Conservation (phyloP, 1,284 basidiomycete genomes). For the Ceratobasidium sp. region DNA sequence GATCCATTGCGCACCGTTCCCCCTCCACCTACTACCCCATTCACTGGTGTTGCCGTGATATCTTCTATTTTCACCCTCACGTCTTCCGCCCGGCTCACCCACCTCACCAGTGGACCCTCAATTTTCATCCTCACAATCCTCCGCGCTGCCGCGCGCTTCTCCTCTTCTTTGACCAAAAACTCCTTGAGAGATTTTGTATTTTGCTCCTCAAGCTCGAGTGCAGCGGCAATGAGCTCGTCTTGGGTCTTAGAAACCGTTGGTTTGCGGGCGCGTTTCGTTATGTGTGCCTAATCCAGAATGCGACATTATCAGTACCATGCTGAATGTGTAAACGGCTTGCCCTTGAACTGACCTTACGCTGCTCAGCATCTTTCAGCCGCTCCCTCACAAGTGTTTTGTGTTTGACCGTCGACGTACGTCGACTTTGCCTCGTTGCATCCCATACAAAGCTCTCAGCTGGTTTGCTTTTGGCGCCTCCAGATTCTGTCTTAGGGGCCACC, state of each 20-base stretch:
- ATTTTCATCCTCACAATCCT: constrained; percentile 67
- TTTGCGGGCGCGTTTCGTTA: constrained; percentile 69
- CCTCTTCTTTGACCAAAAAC: constrained; percentile 81
- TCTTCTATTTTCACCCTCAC: constrained; percentile 49
- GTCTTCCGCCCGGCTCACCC: constrained; percentile 74
- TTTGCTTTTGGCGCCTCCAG: constrained; percentile 58
- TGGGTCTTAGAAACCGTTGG: constrained; percentile 70
- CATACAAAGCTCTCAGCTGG: constrained; percentile 51
- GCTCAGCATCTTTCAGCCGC: constrained; percentile 64
- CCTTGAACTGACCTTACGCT: constrained; percentile 67
- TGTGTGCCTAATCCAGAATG: constrained; percentile 59
- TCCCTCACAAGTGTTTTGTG: constrained; percentile 31
- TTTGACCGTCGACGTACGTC: constrained; percentile 26
- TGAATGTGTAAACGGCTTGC: background rate
- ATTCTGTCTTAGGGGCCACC: constrained; percentile 49
- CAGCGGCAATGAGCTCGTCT: constrained; percentile 80
- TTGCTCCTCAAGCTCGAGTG: constrained; percentile 85
- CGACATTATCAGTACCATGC: constrained; percentile 13
- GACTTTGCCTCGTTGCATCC: constrained; percentile 36
- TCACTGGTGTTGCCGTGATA: background rate
- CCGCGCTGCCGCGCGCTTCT: constrained; percentile 75
- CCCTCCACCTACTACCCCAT: background rate
- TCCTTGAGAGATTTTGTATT: constrained; percentile 82
- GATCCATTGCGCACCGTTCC: background rate
- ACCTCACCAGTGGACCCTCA: constrained; percentile 76